Evolutionary conservation across 768 basidiomycete genomes (phyloP).

Genomic region (Macrolepiota albuminosa): DNA sequence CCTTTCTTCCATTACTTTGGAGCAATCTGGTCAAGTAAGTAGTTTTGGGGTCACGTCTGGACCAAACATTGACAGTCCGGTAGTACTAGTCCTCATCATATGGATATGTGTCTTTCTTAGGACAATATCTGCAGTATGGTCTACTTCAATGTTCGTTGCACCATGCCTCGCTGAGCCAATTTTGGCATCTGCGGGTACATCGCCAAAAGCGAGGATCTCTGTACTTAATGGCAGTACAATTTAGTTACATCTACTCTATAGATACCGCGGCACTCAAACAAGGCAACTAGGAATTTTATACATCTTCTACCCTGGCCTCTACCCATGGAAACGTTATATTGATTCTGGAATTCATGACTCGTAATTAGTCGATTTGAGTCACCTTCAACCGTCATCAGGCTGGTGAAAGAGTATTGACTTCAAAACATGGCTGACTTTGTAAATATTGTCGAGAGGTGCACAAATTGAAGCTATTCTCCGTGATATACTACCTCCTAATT

Average conservation of each 20-base stretch:
- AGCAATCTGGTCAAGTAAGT: conserved; percentile 47
- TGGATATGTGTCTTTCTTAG: conserved; percentile 38
- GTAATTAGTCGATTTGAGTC: no score
- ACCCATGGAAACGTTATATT: no score
- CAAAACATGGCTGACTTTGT: no score
- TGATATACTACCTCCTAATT: no score
- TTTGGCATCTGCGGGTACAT: conserved; percentile 1
- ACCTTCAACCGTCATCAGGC: background rate
- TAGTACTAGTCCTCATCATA: conserved; percentile 36
- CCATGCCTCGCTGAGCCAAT: conserved; percentile 29
- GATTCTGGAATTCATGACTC: no score
- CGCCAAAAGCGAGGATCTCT: background rate
- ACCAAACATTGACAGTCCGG: background rate
- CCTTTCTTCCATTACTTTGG: conserved; percentile 49
- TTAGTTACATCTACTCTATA: background rate
- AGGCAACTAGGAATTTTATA: background rate
- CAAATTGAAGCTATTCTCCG: no score
- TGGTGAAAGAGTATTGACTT: background rate
- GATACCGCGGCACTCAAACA: background rate
- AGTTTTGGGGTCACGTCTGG: background rate
- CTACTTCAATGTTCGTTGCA: conserved; percentile 43
- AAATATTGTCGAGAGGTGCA: no score
- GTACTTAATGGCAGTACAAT: background rate
- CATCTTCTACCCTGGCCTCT: background rate
- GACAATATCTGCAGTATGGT: conserved; percentile 40